A percentile compares a stretch with the other conserved stretches of the same genome.
phyloP scores from a whole-genome alignment of 208 protist species.

The Trypanosoma boissoni region DNA sequence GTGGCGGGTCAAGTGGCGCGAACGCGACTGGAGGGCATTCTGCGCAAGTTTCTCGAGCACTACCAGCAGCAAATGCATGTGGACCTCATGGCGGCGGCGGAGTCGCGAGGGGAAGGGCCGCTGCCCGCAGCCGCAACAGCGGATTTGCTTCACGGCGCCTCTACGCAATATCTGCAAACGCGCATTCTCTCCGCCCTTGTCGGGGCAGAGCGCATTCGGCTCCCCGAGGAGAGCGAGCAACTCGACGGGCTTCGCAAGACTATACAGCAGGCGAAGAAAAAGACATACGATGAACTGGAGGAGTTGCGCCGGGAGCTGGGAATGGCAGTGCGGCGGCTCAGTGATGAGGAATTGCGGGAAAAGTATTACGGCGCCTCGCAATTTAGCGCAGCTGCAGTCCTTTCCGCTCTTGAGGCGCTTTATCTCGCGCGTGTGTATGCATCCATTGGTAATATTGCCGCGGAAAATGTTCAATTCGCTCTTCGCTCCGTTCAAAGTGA shows the following conservation, averaged over 20 bases:
- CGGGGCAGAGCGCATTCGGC: constrained; percentile 67
- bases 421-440: constrained; percentile 75
- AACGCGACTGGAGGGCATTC: constrained; percentile 59
- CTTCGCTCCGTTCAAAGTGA: constrained; percentile 48
- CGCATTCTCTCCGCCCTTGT: constrained; percentile 67
- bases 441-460: constrained; percentile 66
- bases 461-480: constrained; percentile 62
- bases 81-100: constrained; percentile 39
- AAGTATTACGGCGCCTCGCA: constrained; percentile 69
- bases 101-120: constrained; percentile 31
- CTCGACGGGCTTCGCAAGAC: constrained; percentile 72
- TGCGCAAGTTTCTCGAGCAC: constrained; percentile 82
- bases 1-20: constrained; percentile 54
- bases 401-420: constrained; percentile 70
- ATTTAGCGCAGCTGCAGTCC: constrained; percentile 48
- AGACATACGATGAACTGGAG: constrained; percentile 70
- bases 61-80: constrained; percentile 86
- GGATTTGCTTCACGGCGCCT: constrained; percentile 66
- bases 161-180: constrained; percentile 70
- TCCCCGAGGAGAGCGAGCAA: constrained; percentile 74
- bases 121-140: constrained; percentile 62
- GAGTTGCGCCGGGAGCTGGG: constrained; percentile 63
- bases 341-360: constrained; percentile 54
- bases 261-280: constrained; percentile 80
- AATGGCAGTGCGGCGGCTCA: constrained; percentile 64